Conservation (phyloP, 2,329 filamentous ascomycete species). For the Sarocladium brachiariae region DNA sequence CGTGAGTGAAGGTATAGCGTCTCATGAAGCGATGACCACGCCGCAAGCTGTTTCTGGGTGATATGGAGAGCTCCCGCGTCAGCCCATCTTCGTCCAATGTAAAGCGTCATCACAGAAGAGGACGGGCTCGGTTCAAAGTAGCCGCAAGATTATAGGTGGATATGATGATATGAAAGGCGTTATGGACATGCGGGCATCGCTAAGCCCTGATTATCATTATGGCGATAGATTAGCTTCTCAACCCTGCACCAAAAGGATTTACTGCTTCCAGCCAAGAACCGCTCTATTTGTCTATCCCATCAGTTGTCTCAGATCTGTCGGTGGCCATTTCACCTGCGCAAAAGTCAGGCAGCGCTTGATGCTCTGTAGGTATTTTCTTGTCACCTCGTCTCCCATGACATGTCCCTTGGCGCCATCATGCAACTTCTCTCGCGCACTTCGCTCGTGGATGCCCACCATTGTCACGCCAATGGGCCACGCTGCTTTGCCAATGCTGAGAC, state of each 20-base stretch:
- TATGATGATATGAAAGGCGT: slow-evolving; percentile 1
- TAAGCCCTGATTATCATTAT: background rate
- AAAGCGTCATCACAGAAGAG: background rate
- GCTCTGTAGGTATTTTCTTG: slow-evolving; percentile 91
- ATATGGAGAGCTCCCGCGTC: background rate
- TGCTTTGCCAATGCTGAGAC: slow-evolving; percentile 89
- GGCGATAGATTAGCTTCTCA: background rate
- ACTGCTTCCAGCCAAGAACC: background rate
- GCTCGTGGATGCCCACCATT: slow-evolving; percentile 99
- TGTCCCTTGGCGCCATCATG: slow-evolving; percentile 84
- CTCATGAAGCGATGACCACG: background rate
- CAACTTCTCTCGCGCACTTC: slow-evolving; percentile 89
- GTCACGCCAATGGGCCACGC: slow-evolving; percentile 99
- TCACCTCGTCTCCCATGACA: slow-evolving; percentile 95
- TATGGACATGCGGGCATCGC: background rate
- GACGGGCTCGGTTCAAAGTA: background rate
- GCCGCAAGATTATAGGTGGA: background rate
- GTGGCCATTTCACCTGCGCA: slow-evolving; percentile 93
- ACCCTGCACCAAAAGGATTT: background rate
- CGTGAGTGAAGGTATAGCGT: background rate
- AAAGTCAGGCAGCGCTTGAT: slow-evolving; percentile 97
- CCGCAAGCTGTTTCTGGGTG: background rate
- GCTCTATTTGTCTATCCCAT: slow-evolving; percentile 77
- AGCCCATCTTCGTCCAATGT: background rate
- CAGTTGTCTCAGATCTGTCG: slow-evolving; percentile 82